These are phyloP conservation scores for Rhexocercosporidium sp. DNA, from an alignment of 2,329 filamentous ascomycete genomes.

Conservation along the genomic window DNA sequence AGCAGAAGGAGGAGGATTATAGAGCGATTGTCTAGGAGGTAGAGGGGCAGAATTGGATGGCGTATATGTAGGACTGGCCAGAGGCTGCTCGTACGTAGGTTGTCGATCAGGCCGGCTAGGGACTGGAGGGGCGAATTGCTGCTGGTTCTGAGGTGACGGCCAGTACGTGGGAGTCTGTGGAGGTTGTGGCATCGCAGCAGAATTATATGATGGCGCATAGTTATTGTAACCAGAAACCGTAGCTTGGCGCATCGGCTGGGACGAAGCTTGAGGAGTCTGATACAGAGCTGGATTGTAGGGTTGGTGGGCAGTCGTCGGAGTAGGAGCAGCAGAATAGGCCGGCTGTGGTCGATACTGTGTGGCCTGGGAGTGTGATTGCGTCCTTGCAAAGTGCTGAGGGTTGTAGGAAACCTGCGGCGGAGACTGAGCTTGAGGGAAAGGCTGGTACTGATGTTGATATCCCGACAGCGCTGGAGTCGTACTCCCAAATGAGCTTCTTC, in stretches of 20 bases:
- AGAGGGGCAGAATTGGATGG: constrained; percentile 35
- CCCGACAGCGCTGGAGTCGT: constrained; percentile 45
- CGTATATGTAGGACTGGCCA: constrained; percentile 34
- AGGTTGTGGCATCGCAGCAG: constrained; percentile 47
- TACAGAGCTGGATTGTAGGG: constrained; percentile 70
- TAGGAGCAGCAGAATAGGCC: constrained; percentile 56
- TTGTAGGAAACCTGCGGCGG: constrained; percentile 60
- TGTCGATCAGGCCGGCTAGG: constrained; percentile 33
- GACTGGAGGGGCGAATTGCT: constrained; percentile 33
- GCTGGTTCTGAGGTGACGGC: constrained; percentile 26
- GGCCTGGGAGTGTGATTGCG: constrained; percentile 43
- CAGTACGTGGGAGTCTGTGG: constrained; percentile 45
- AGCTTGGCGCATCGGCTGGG: constrained; percentile 60
- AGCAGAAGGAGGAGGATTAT: constrained; percentile 32
- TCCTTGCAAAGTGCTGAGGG: constrained; percentile 62
- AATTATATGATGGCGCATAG: constrained; percentile 46
- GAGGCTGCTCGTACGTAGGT: constrained; percentile 37
- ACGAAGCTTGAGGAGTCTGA: constrained; percentile 50
- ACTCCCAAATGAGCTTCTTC: constrained; percentile 35
- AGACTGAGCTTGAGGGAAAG: constrained; percentile 43
- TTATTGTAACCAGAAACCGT: constrained; percentile 62
- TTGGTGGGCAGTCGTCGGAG: constrained; percentile 53
- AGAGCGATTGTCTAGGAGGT: constrained; percentile 32
- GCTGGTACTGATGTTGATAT: constrained; percentile 59
- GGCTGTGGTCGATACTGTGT: constrained; percentile 53